Conservation (phyloP, 202 grass and related monocot genomes). For the Panicum hallii region DNA sequence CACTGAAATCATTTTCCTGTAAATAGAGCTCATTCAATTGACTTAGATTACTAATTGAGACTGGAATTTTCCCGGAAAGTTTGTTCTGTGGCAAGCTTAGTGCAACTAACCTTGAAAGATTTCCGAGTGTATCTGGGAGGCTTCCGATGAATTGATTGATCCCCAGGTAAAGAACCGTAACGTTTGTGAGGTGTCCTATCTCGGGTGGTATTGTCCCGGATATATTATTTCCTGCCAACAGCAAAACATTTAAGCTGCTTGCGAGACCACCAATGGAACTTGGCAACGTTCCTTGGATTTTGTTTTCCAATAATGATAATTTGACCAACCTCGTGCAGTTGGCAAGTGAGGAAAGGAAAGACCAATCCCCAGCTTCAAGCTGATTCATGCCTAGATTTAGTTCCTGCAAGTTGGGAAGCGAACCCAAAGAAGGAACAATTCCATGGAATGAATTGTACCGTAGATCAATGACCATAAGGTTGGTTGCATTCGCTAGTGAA, state of each 20-base stretch:
- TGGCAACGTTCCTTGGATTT: constrained; percentile 50
- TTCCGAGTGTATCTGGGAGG: constrained; percentile 37
- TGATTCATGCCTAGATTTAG: constrained; percentile 49
- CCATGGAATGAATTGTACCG: constrained; percentile 31
- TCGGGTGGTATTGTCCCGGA: constrained; percentile 50
- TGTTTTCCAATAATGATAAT: constrained; percentile 29
- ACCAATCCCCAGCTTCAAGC: constrained; percentile 59
- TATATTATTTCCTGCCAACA: constrained; percentile 51
- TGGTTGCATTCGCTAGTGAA: constrained; percentile 22
- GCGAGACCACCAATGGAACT: constrained; percentile 41
- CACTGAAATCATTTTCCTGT: constrained; percentile 40
- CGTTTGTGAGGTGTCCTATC: constrained; percentile 37
- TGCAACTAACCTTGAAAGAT: constrained; percentile 39
- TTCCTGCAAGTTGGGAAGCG: constrained; percentile 6
- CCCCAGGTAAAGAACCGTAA: constrained; percentile 34
- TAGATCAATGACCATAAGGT: constrained; percentile 25
- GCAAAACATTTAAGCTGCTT: constrained; percentile 13
- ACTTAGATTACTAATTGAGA: constrained; percentile 41
- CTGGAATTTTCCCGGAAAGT: constrained; percentile 45
- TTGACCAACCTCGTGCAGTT: constrained; percentile 41
- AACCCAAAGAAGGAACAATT: constrained; percentile 35
- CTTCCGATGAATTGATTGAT: constrained; percentile 39
- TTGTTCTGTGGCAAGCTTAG: constrained; percentile 47
- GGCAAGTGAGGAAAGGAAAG: constrained; percentile 48
- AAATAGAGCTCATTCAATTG: constrained; percentile 52